Percentiles rank a stretch among this genome's conserved stretches.
These are phyloP conservation scores for Cercospora beticola DNA, from an alignment of 2,329 filamentous ascomycete species.

Conservation along the genomic window DNA sequence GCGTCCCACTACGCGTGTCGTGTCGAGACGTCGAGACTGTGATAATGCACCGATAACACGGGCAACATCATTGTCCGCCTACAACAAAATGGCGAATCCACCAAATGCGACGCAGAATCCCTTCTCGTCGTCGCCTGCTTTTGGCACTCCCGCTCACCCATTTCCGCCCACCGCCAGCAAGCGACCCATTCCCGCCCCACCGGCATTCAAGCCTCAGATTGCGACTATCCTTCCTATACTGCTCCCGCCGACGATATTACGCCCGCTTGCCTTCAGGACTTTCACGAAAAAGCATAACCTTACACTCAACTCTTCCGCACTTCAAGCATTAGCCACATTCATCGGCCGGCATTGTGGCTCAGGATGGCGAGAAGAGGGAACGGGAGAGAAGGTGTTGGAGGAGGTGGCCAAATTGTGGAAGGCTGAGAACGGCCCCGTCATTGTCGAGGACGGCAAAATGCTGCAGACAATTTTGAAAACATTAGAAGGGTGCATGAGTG, in stretches of 20 bases:
- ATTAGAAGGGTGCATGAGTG: constrained; percentile 83
- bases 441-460: constrained; percentile 74
- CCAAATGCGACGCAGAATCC: constrained; percentile 15
- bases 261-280: constrained; percentile 88
- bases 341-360: constrained; percentile 92
- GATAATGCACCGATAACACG: background rate
- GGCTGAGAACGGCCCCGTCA: constrained; percentile 80
- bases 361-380: constrained; percentile 91
- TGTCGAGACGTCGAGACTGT: background rate
- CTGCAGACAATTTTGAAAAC: constrained; percentile 80
- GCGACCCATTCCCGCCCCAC: constrained; percentile 51
- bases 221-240: constrained; percentile 79
- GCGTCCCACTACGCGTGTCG: constrained; percentile 4
- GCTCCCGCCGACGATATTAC: constrained; percentile 79
- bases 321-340: constrained; percentile 82
- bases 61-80: background rate
- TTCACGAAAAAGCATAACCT: constrained; percentile 98
- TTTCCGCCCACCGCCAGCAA: constrained; percentile 44
- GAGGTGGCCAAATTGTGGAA: constrained; percentile 93
- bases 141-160: constrained; percentile 81
- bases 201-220: constrained; percentile 54
- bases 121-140: constrained; percentile 84
- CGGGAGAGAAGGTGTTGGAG: constrained; percentile 88
- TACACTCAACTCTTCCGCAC: constrained; percentile 81
- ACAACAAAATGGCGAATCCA: constrained; percentile 17